Conservation (phyloP, 495 filamentous ascomycete genomes). For the Lineolata rhizophorae region DNA sequence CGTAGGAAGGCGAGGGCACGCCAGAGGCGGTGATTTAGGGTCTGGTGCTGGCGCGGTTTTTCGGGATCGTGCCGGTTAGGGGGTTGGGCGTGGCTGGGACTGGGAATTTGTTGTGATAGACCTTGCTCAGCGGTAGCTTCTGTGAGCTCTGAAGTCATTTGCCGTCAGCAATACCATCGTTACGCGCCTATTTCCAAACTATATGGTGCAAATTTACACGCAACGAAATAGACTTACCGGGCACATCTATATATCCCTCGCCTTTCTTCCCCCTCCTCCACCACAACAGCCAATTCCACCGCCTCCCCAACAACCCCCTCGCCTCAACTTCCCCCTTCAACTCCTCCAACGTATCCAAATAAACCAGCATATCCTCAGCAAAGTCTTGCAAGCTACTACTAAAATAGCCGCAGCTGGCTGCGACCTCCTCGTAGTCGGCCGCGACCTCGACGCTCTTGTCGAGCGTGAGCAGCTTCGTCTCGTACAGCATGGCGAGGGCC, state of each 20-base stretch:
- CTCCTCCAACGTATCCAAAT: slow-evolving; percentile 68
- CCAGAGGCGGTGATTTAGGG: slow-evolving; percentile 32
- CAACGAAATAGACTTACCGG: too few relatives aligned
- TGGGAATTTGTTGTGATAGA: slow-evolving; percentile 9
- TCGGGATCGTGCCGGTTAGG: slow-evolving; percentile 3
- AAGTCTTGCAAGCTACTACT: slow-evolving; percentile 74
- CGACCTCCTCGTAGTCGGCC: slow-evolving; percentile 89
- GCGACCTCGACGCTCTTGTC: slow-evolving; percentile 46
- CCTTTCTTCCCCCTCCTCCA: too few relatives aligned
- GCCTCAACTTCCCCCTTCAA: slow-evolving; percentile 41
- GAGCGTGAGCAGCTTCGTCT: slow-evolving; percentile 43
- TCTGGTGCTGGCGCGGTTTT: slow-evolving; percentile 7
- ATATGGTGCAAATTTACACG: too few relatives aligned
- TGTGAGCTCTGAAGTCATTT: too few relatives aligned
- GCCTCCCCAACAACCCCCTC: slow-evolving; percentile 29
- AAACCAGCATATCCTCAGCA: slow-evolving; percentile 66
- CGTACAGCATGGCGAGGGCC: slow-evolving; percentile 59
- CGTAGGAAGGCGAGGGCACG: slow-evolving; percentile 33
- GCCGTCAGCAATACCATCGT: too few relatives aligned
- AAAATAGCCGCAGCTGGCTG: slow-evolving; percentile 88
- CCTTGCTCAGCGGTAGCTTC: slow-evolving; percentile 8
- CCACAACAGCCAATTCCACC: slow-evolving; percentile 76
- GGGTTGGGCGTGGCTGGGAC: slow-evolving; percentile 4
- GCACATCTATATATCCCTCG: too few relatives aligned
- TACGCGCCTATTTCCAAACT: too few relatives aligned